A percentile compares a stretch with the other conserved stretches of the same genome.
Conservation (phyloP, 2,329 filamentous ascomycete genomes). For the Sporothrix curviconia region DNA sequence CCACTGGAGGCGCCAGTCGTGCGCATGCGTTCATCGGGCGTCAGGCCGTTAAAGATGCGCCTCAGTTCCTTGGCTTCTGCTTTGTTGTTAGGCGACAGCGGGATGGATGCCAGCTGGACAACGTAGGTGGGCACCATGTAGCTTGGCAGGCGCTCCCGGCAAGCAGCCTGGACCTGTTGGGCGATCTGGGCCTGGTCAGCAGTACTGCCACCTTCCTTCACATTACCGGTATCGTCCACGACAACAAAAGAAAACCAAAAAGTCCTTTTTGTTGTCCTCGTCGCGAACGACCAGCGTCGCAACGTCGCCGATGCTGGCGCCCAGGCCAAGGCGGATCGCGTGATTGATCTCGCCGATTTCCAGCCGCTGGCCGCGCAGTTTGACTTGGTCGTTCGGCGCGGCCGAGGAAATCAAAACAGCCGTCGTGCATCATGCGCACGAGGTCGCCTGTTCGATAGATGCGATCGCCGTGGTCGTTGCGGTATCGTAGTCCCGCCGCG, state of each 20-base stretch:
- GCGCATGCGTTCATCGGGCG: conserved; percentile 53
- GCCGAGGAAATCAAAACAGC: conserved; percentile 80
- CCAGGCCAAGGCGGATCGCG: conserved; percentile 58
- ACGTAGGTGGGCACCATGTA: conserved; percentile 93
- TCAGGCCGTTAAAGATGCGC: conserved; percentile 56
- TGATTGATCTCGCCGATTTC: conserved; percentile 91
- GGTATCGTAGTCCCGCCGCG: not conserved
- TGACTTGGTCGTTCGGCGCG: conserved; percentile 87
- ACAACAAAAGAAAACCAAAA: conserved; percentile 74
- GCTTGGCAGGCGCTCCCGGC: conserved; percentile 60
- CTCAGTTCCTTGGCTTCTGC: conserved; percentile 67
- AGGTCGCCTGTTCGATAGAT: conserved; percentile 87
- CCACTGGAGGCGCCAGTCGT: conserved; percentile 53
- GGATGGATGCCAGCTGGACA: conserved; percentile 62
- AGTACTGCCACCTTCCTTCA: too few relatives aligned
- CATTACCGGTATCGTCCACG: not conserved
- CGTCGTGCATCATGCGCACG: conserved; percentile 72
- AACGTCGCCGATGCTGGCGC: conserved; percentile 55
- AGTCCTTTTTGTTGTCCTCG: conserved; percentile 70
- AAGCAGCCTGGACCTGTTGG: conserved; percentile 51
- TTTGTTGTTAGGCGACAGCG: conserved; percentile 85
- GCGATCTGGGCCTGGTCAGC: conserved; percentile 31
- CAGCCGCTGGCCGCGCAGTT: conserved; percentile 79
- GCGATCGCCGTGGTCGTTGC: conserved; percentile 43
- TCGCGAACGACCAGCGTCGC: conserved; percentile 67